Evolutionary conservation across 768 basidiomycete genomes (phyloP).

Genomic region (Amanita polypyramis): DNA sequence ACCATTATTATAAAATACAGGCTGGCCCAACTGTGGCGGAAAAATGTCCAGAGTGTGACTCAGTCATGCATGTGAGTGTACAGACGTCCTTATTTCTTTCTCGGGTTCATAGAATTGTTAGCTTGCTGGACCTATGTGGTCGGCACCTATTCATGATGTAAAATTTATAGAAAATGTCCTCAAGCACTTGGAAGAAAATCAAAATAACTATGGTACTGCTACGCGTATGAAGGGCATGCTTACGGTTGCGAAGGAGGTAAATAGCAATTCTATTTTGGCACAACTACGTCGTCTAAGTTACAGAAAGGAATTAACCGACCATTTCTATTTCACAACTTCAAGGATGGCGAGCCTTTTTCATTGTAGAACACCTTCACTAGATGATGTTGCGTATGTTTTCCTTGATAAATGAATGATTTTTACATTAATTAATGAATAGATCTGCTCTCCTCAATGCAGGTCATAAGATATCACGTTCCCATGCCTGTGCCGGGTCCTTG

Average conservation of each 20-base stretch:
- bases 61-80: conserved; percentile 57
- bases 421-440: conserved; percentile 25
- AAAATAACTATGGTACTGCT: conserved; percentile 65
- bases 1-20: conserved; percentile 61
- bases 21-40: conserved; percentile 55
- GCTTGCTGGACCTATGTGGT: conserved; percentile 97
- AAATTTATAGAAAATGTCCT: conserved; percentile 70
- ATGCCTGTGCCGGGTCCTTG: conserved; percentile 80
- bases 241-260: conserved; percentile 76
- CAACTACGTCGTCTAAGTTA: not conserved
- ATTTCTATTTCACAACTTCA: conserved; percentile 85
- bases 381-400: conserved; percentile 51
- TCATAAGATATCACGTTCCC: conserved; percentile 80
- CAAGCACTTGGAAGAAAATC: conserved; percentile 53
- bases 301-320: conserved; percentile 57
- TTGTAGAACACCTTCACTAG: conserved; percentile 64
- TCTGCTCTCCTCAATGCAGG: conserved; percentile 87
- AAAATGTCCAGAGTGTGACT: conserved; percentile 77
- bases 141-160: conserved; percentile 71
- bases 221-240: conserved; percentile 94
- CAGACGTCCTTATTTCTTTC: not conserved
- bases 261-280: conserved; percentile 10
- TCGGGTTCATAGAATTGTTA: conserved; percentile 18
- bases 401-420: not conserved
- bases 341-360: conserved; percentile 78